phyloP scores from a whole-genome alignment of 257 asterid species.

The Buddleja alternifolia region DNA sequence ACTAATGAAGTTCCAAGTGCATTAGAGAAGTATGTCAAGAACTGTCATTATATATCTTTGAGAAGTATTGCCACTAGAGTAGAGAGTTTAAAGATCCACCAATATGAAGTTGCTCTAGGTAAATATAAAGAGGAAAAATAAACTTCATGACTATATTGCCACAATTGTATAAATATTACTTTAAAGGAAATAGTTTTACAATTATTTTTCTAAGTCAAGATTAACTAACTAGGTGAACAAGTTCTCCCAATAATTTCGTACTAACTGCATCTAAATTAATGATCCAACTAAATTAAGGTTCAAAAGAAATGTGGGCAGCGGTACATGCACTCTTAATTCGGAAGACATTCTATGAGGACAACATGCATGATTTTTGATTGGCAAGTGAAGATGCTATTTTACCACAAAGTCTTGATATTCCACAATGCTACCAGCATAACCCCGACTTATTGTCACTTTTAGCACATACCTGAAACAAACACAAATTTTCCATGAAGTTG shows the following conservation, averaged over 20 bases:
- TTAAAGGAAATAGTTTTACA: neutral
- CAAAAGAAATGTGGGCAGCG: neutral
- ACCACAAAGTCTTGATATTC: constrained; percentile 96
- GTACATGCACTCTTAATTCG: neutral
- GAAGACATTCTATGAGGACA: constrained; percentile 15
- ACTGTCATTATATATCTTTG: neutral
- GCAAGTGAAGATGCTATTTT: constrained; percentile 27
- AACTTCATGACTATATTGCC: neutral
- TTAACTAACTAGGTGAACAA: neutral
- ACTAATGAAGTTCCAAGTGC: neutral
- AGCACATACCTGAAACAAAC: constrained; percentile 79
- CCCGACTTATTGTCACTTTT: constrained; percentile 87
- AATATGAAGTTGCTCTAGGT: neutral
- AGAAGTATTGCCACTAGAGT: neutral
- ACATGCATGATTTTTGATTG: constrained; percentile 3
- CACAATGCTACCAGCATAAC: constrained; percentile 94
- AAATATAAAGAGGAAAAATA: neutral
- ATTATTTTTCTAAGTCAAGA: neutral
- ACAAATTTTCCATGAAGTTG: constrained; percentile 17
- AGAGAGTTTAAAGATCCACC: neutral
- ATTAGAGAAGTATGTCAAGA: constrained; percentile 5
- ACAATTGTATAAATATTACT: neutral
- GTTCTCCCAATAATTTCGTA: neutral
- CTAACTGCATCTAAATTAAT: constrained; percentile 12
- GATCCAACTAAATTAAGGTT: neutral